These are phyloP conservation scores for Straminergon stramineum DNA, from an alignment of 225 moss, liverwort and hornwort genomes.

Conservation along the genomic window DNA sequence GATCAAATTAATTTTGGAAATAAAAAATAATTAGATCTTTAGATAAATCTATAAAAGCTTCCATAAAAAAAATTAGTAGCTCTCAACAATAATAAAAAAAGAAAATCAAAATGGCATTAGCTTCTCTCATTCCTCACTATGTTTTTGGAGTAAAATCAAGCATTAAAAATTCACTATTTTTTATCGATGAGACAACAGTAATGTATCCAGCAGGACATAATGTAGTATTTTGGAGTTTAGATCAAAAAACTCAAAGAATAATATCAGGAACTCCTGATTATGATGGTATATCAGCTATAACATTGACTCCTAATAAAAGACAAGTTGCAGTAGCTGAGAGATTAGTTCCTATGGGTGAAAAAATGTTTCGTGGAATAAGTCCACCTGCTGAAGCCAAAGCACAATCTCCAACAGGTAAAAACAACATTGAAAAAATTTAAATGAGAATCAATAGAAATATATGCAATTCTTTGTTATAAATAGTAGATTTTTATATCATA, in stretches of 20 bases:
- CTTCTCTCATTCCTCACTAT: conserved; percentile 62
- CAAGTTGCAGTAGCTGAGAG: conserved; percentile 74
- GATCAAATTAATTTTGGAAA: not conserved
- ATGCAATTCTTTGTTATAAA: too few species aligned
- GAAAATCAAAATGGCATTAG: conserved; percentile 22
- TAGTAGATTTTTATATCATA: not conserved
- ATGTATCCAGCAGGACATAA: conserved; percentile 69
- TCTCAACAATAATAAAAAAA: too few species aligned
- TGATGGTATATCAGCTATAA: conserved; percentile 57
- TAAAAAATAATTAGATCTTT: accelerated
- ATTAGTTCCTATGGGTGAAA: not conserved
- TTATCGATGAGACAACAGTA: conserved; percentile 55
- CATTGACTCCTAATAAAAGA: conserved; percentile 41
- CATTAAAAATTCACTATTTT: conserved; percentile 44
- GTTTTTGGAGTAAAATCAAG: conserved; percentile 57
- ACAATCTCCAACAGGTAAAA: conserved; percentile 5
- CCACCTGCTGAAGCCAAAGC: conserved; percentile 5
- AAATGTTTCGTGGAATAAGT: not conserved
- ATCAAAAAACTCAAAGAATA: conserved; percentile 63
- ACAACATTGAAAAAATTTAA: not conserved
- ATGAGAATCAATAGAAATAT: not conserved
- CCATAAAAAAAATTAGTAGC: not conserved
- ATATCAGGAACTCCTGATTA: conserved; percentile 57
- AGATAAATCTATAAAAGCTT: not conserved
- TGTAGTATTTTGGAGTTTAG: conserved; percentile 58